A percentile compares a stretch with the other conserved stretches of the same genome.
phyloP scores from a whole-genome alignment of 2,329 filamentous ascomycete species.

The Helotiales sp. region DNA sequence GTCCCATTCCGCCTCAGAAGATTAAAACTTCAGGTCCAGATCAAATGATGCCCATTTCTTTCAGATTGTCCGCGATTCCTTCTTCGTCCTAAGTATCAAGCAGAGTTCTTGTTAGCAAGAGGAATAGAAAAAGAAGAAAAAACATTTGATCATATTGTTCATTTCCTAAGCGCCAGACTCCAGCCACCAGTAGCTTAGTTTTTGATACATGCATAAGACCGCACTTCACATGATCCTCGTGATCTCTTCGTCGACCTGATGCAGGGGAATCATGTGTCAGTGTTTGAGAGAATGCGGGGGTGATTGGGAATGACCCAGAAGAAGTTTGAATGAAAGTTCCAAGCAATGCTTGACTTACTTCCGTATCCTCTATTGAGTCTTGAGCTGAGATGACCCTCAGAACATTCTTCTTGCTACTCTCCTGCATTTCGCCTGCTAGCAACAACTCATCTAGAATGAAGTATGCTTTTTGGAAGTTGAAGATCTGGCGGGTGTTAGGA shows the following conservation, averaged over 20 bases:
- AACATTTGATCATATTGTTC: conserved; percentile 2
- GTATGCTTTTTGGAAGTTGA: conserved; percentile 99
- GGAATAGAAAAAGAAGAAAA: neutral
- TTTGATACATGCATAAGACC: conserved; percentile 30
- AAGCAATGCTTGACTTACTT: conserved; percentile 65
- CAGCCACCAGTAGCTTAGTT: conserved; percentile 23
- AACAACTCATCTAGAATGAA: conserved; percentile 98
- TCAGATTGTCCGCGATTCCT: conserved; percentile 9
- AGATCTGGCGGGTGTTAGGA: conserved; percentile 62
- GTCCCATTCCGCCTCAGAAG: neutral
- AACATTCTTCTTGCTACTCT: conserved; percentile 99
- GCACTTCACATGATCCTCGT: conserved; percentile 45
- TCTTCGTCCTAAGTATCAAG: conserved; percentile 29
- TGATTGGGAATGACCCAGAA: conserved; percentile 9
- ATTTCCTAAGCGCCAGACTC: conserved; percentile 28
- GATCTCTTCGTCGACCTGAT: conserved; percentile 46
- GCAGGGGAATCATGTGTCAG: conserved; percentile 58
- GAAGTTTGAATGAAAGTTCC: neutral
- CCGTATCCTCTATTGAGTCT: conserved; percentile 97
- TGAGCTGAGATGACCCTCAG: conserved; percentile 95
- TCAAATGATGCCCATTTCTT: conserved; percentile 12
- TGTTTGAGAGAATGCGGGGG: conserved; percentile 51
- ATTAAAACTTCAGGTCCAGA: too few relatives aligned
- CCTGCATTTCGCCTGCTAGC: conserved; percentile 94
- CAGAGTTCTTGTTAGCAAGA: conserved; percentile 21